Evolutionary conservation across 1,139 yeast species (phyloP), one percentile per base, ranked within the genome.

Genomic region (Nakaseomyces uthaithaninus): DNA sequence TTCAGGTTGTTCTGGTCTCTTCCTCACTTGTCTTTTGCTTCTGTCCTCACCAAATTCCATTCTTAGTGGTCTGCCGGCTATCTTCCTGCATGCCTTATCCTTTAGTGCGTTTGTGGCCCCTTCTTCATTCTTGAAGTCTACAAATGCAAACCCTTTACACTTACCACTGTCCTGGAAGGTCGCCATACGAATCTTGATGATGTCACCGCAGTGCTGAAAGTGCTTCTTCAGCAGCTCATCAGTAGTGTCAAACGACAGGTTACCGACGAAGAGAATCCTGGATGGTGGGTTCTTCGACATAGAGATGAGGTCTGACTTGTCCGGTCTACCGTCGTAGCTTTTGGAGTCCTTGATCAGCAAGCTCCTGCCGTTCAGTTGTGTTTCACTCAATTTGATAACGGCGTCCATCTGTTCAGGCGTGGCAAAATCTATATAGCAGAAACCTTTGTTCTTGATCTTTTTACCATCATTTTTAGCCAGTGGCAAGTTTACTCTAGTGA

Each of bases 41-140:
- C 98, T 73, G 60, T 91, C 97, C 64, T 91, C 95, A 50, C 98
- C 98, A 53, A 68, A 91, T 62, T 91, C 97, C 73, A 91, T 70
- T 65, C 95, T 74, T 51, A 91, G 65, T 4, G 78, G 77, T 57
- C 96, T 72, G 46, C 82, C 83, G 45, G 83, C 76, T 45, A 86
- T 67, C 48, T 69, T 75, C 54, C 75, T 75, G 46, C 87, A 77
- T 16, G 72, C 55, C 57, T 78, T 82, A 47, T 87, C 91, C 50
- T 74, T 79, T 47, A 91, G 68, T 0, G 96, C 97, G 34, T 71
- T 69, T 0, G 94, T 83, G 33, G 96, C 89, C 3, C 93, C 89
- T 23, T 74, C 75, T 48, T 81, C 83, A 50, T 80, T 80, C 51
- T 69, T 74, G 65, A 89, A 91, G 62, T 91, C 98, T 31, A 91